These are phyloP conservation scores for Suillus subaureus DNA, from an alignment of 768 basidiomycete genomes.

Conservation along the genomic window DNA sequence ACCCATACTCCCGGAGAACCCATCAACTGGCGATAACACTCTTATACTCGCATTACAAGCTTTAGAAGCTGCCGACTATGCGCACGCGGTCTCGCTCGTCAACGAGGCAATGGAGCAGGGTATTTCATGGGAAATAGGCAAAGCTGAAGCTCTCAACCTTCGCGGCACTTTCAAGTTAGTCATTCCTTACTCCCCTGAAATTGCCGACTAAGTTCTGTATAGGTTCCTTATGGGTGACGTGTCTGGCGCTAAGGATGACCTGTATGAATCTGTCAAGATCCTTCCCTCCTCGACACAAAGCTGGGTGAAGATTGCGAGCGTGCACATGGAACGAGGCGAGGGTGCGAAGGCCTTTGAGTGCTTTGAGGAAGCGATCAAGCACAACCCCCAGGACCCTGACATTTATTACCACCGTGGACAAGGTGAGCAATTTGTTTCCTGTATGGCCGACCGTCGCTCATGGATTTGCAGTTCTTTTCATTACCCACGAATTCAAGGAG, in stretches of 20 bases:
- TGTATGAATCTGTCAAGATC: conserved; percentile 74
- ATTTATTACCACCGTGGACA: conserved; percentile 99
- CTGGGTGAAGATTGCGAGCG: conserved; percentile 94
- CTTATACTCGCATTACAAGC: conserved; percentile 81
- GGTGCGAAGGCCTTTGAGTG: conserved; percentile 81
- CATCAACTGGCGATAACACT: conserved; percentile 82
- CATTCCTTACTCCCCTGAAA: background rate
- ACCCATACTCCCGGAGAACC: conserved; percentile 72
- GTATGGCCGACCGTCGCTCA: background rate
- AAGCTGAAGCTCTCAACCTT: conserved; percentile 89
- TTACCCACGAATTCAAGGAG: conserved; percentile 84
- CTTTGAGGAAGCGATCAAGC: conserved; percentile 86
- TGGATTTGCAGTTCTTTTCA: conserved; percentile 74
- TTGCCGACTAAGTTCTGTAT: background rate
- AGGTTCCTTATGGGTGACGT: conserved; percentile 92
- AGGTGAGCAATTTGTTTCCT: conserved; percentile 45
- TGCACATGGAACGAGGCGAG: conserved; percentile 94
- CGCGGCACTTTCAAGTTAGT: conserved; percentile 94
- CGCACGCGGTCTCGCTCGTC: conserved; percentile 75
- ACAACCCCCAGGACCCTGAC: conserved; percentile 86
- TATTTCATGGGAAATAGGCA: conserved; percentile 70
- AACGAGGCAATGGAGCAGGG: conserved; percentile 89
- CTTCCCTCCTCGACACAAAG: conserved; percentile 77
- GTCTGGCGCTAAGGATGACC: conserved; percentile 77
- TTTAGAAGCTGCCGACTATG: conserved; percentile 81